Evolutionary conservation across 208 protist genomes (phyloP).

Genomic region (Tritrichomonas foetus): DNA sequence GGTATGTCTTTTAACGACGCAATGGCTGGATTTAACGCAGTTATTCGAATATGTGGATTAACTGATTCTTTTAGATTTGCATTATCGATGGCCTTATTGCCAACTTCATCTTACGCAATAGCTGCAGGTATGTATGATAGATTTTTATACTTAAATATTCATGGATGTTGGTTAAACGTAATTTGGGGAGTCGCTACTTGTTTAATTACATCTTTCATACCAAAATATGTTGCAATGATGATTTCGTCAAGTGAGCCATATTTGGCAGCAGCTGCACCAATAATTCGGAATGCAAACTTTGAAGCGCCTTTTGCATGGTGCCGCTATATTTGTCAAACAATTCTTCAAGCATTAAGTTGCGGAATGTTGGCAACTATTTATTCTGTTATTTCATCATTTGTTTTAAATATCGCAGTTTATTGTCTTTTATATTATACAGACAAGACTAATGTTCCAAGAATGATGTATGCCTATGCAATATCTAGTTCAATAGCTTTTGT

Average conservation of each 20-base stretch:
- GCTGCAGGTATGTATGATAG: background rate
- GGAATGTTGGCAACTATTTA: background rate
- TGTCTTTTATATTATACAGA: background rate
- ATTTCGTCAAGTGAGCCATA: background rate
- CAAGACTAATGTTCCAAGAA: background rate
- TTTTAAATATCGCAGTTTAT: background rate
- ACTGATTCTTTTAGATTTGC: background rate
- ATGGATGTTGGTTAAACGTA: background rate
- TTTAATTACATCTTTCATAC: background rate
- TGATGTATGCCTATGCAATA: background rate
- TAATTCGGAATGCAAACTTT: background rate
- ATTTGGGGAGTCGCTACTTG: background rate
- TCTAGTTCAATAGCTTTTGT: background rate
- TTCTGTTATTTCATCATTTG: background rate
- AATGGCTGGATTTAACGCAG: background rate
- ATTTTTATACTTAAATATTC: background rate
- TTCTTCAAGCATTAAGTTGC: background rate
- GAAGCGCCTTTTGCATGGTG: background rate
- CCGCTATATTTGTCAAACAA: background rate
- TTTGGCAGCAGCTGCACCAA: background rate
- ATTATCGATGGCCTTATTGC: background rate
- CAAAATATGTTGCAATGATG: background rate
- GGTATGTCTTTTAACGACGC: too few relatives aligned
- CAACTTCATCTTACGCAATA: background rate
- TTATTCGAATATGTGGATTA: background rate